A percentile compares a stretch with the other conserved stretches of the same genome.
Evolutionary conservation across 108 stramenopile species (phyloP).

Genomic region (Skeletonema potamos): DNA sequence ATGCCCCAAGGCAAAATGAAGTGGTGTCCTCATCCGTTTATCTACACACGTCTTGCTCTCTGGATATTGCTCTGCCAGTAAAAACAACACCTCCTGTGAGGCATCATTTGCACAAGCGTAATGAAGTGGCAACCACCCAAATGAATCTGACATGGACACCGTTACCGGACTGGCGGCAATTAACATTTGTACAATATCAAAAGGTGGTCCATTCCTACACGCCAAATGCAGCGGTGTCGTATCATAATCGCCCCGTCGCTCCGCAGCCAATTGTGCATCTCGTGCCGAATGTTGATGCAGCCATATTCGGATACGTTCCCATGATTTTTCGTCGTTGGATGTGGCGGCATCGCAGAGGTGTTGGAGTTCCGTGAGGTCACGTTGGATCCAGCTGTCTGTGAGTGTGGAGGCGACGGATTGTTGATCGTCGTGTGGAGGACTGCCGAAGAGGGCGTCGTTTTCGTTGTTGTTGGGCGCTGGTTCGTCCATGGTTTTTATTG

Average conservation of each 20-base stretch:
- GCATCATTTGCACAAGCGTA: slow-evolving; percentile 73
- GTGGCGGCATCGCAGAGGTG: slow-evolving; percentile 12
- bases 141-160: slow-evolving; percentile 40
- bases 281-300: slow-evolving; percentile 46
- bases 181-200: slow-evolving; percentile 36
- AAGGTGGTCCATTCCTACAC: slow-evolving; percentile 56
- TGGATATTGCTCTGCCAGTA: slow-evolving; percentile 58
- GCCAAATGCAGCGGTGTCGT: slow-evolving; percentile 72
- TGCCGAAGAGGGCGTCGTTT: too few species aligned
- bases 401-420: neutral
- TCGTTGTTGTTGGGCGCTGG: too few species aligned
- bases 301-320: slow-evolving; percentile 67
- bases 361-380: slow-evolving; percentile 3
- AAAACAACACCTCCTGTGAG: slow-evolving; percentile 44
- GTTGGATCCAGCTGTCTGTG: neutral
- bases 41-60: slow-evolving; percentile 21
- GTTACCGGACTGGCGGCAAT: slow-evolving; percentile 9
- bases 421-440: too few species aligned
- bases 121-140: slow-evolving; percentile 69
- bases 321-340: slow-evolving; percentile 9
- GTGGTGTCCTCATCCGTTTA: slow-evolving; percentile 27
- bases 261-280: slow-evolving; percentile 58
- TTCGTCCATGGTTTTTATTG: too few species aligned
- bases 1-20: slow-evolving; percentile 61
- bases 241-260: slow-evolving; percentile 57